Percentiles rank a stretch among this genome's conserved stretches.
phyloP scores from a whole-genome alignment of 2,329 filamentous ascomycete species.

The Samsoniella hepiali region DNA sequence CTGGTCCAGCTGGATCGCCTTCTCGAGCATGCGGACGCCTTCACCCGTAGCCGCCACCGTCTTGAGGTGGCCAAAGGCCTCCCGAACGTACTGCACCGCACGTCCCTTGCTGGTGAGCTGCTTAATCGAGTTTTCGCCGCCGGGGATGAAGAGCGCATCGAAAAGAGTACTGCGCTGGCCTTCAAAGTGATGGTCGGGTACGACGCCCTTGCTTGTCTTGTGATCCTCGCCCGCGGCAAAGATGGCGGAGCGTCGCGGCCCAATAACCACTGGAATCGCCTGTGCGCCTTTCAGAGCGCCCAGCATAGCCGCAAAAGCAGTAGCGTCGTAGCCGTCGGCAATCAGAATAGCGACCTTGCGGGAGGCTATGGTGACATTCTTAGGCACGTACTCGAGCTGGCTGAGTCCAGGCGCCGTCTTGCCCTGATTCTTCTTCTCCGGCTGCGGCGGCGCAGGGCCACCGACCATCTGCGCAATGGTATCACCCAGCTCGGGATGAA shows the following conservation, averaged over 20 bases:
- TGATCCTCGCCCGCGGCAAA: constrained; percentile 55
- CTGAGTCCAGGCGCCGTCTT: constrained; percentile 65
- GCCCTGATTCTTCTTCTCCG: constrained; percentile 63
- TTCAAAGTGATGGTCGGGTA: constrained; percentile 75
- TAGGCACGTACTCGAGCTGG: constrained; percentile 64
- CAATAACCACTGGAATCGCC: constrained; percentile 72
- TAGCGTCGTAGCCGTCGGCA: constrained; percentile 70
- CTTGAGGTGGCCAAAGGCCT: constrained; percentile 81
- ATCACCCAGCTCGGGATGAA: constrained; percentile 67
- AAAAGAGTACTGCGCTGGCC: constrained; percentile 79
- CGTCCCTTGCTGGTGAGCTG: constrained; percentile 67
- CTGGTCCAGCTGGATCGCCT: constrained; percentile 42
- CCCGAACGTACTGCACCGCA: constrained; percentile 71
- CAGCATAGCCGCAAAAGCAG: constrained; percentile 63
- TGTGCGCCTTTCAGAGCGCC: constrained; percentile 58
- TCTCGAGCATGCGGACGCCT: constrained; percentile 59
- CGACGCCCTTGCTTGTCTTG: constrained; percentile 49
- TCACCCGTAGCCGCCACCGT: constrained; percentile 73
- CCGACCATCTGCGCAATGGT: constrained; percentile 68
- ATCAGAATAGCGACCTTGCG: constrained; percentile 74
- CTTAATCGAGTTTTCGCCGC: constrained; percentile 60
- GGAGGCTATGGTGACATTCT: constrained; percentile 63
- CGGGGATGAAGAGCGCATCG: constrained; percentile 74
- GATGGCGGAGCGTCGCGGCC: constrained; percentile 62
- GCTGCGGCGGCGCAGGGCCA: constrained; percentile 45